These are phyloP conservation scores for Colletotrichum sp. DNA, from an alignment of 2,329 filamentous ascomycete genomes.

Conservation along the genomic window DNA sequence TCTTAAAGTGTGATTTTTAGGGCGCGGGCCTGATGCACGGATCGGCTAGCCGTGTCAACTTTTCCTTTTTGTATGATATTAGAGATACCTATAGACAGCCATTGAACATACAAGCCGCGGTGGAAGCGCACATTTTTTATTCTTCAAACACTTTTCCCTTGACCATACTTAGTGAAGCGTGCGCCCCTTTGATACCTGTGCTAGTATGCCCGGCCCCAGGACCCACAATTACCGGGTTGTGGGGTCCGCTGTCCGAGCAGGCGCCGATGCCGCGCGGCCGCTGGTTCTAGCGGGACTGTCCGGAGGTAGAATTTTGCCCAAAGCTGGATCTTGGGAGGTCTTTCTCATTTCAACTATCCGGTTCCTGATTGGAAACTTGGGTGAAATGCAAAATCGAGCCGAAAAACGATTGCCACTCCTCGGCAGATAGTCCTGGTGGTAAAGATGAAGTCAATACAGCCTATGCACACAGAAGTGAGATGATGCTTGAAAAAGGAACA, in stretches of 20 bases:
- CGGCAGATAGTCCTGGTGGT: background rate
- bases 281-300: background rate
- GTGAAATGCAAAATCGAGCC: background rate
- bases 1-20: background rate
- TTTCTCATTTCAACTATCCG: background rate
- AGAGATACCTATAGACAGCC: background rate
- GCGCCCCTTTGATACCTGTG: background rate
- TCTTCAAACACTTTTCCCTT: background rate
- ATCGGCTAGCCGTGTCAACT: background rate
- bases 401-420: background rate
- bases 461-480: background rate
- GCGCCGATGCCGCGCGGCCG: background rate
- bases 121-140: background rate
- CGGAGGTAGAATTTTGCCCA: accelerated
- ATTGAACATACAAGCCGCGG: background rate
- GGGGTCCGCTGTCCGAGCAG: background rate
- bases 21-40: background rate
- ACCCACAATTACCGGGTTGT: background rate
- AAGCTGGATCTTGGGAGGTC: background rate
- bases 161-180: background rate
- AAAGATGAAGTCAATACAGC: background rate
- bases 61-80: background rate
- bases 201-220: background rate
- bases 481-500: background rate
- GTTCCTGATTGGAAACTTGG: background rate